Percentiles rank a stretch among this genome's conserved stretches.
These are phyloP conservation scores for Boletus coccyginus DNA, from an alignment of 768 basidiomycete genomes.

Conservation along the genomic window DNA sequence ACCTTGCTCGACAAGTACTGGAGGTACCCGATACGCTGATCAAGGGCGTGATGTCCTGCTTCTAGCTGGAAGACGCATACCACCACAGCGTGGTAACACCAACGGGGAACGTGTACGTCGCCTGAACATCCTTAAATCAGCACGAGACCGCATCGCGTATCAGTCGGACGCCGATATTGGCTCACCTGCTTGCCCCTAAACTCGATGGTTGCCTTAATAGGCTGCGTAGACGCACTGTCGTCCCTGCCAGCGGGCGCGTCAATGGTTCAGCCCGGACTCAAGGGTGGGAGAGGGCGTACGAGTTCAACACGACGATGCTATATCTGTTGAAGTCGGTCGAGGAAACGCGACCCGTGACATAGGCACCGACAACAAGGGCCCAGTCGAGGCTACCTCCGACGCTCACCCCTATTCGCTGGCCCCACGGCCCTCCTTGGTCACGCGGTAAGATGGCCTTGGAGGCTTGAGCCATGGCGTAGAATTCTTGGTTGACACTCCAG, in stretches of 20 bases:
- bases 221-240: constrained; percentile 45
- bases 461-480: constrained; percentile 72
- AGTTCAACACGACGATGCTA: constrained; percentile 73
- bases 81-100: constrained; percentile 62
- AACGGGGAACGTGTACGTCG: constrained; percentile 74
- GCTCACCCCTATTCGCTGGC: constrained; percentile 61
- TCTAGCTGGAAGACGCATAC: constrained; percentile 29
- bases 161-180: neutral
- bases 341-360: constrained; percentile 53
- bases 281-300: constrained; percentile 31
- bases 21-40: too few species aligned
- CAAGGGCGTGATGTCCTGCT: too few species aligned
- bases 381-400: constrained; percentile 55
- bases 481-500: constrained; percentile 72
- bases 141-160: neutral
- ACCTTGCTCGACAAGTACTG: too few species aligned
- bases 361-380: constrained; percentile 66
- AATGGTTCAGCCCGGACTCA: neutral
- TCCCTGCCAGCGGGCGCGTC: constrained; percentile 32
- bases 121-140: constrained; percentile 34
- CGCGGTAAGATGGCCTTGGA: constrained; percentile 72
- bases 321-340: constrained; percentile 61
- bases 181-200: constrained; percentile 60
- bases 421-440: constrained; percentile 65
- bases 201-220: constrained; percentile 57